Percentiles rank a stretch among this genome's conserved stretches.
Conservation (phyloP, 768 basidiomycete genomes). For the Clavaria fumosa region DNA sequence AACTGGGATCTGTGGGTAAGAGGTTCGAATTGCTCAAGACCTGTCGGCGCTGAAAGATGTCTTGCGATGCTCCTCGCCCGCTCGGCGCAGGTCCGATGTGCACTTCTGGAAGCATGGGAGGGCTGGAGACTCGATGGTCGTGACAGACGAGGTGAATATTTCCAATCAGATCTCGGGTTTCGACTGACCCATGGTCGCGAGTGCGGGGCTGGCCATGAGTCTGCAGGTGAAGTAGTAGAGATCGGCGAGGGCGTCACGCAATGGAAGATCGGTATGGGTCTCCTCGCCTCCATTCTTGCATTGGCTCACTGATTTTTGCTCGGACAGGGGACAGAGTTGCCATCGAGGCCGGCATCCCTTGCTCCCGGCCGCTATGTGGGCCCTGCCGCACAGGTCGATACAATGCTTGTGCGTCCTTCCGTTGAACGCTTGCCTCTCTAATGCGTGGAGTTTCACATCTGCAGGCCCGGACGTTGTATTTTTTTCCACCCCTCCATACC, state of each 20-base stretch:
- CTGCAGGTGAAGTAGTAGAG: constrained; percentile 50
- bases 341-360: constrained; percentile 56
- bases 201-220: constrained; percentile 60
- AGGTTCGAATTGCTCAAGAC: constrained; percentile 3
- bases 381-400: constrained; percentile 45
- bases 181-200: too few relatives aligned
- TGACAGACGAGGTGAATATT: constrained; percentile 50
- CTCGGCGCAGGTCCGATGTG: constrained; percentile 62
- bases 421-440: too few relatives aligned
- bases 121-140: constrained; percentile 55
- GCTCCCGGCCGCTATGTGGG: constrained; percentile 44
- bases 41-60: background rate
- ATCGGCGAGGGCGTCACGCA: constrained; percentile 50
- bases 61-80: too few relatives aligned
- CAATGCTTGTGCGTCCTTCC: constrained; percentile 35
- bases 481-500: constrained; percentile 57
- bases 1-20: constrained; percentile 56
- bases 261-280: constrained; percentile 37
- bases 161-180: too few relatives aligned
- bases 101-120: constrained; percentile 63
- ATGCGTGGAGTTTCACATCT: background rate
- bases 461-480: constrained; percentile 34
- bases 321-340: constrained; percentile 46
- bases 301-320: background rate
- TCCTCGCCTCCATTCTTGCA: background rate